A percentile compares a stretch with the other conserved stretches of the same genome.
phyloP scores from a whole-genome alignment of 1,284 basidiomycete species.

The Omphalotus olearius region DNA sequence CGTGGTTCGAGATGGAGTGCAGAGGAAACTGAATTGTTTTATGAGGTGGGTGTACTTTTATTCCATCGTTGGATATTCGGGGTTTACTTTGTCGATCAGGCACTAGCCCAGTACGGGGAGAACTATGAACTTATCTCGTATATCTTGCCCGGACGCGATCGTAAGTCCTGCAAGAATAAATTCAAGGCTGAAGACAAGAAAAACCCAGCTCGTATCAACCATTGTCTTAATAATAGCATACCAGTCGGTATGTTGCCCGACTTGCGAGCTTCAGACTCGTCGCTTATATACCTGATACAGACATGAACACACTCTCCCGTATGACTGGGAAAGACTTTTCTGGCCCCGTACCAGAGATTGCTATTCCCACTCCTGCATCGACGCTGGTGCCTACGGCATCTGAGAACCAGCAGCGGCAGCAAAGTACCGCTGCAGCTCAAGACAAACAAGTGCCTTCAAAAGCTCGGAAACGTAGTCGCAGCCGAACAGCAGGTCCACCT shows the following conservation, averaged over 20 bases:
- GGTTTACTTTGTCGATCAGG: constrained; percentile 37
- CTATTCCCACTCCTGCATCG: constrained; percentile 41
- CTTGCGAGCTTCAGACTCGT: too few relatives aligned
- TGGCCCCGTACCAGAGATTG: constrained; percentile 70
- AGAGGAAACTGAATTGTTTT: constrained; percentile 85
- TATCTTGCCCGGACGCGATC: constrained; percentile 79
- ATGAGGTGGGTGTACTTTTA: constrained; percentile 50
- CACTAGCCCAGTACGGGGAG: constrained; percentile 83
- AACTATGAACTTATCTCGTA: constrained; percentile 90
- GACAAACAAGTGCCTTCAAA: constrained; percentile 7
- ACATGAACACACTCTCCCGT: constrained; percentile 63
- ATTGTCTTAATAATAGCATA: constrained; percentile 60
- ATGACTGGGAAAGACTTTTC: constrained; percentile 82
- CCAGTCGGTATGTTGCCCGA: constrained; percentile 56
- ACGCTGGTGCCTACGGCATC: constrained; percentile 13
- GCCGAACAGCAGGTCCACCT: constrained; percentile 1
- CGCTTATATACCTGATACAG: constrained; percentile 29
- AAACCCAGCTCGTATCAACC: constrained; percentile 65
- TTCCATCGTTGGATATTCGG: neutral
- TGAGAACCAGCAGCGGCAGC: neutral
- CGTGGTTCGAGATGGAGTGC: constrained; percentile 79
- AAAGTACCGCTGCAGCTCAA: neutral
- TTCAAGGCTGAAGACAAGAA: constrained; percentile 85
- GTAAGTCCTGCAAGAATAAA: constrained; percentile 88
- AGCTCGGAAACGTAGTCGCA: constrained; percentile 11